Base-by-base conservation (phyloP, 768 basidiomycete genomes). In the Boletus barrowsii region DNA sequence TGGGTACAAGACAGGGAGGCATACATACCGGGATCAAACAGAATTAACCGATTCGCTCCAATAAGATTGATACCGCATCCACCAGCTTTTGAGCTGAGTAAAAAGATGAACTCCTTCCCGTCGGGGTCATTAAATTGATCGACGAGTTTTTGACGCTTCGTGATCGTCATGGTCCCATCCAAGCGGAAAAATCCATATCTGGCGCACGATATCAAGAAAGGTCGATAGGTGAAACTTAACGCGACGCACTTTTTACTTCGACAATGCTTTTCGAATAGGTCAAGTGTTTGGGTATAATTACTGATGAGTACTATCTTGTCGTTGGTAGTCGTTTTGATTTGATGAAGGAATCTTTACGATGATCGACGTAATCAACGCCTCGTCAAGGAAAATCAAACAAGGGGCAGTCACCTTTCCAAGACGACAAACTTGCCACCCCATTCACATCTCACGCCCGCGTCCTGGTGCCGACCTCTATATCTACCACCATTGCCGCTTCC, bases 261-360 rank as follows among this genome's bases (percentile, higher is more conserved):
- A 63, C 92, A 90, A 47, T 96, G 71, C 65, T 87, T 92, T 74
- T 95, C 93, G 61, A 98, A 96, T 10, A 96, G 72, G 68, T 97
- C 94, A 3, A 98, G 78, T 0, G 94, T 98, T 70, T 95, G 93
- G 5, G 94, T 98, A 66, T 95, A 95, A 69, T 98, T 98, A 67
- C 93, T 95, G 67, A 98, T 97, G 41, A 98, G 75, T 15, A 98
- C 94, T 54, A 97, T 96, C 76, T 98, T 98, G 76, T 98, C 94
- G 51, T 79, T 88, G 15, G 90, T 95, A 54, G 87, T 80, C 11
- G 83, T 86, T 51, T 80, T 81, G 42, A 98, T 85, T 29, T 87
- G 87, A 64, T 92, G 86, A 40, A 97, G 72, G 70, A 97, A 94
- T 64, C 93, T 94, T 54, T 14, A 24, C 10, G 24, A 43, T n/a